phyloP scores from a whole-genome alignment of 768 basidiomycete genomes.

The Xanthoconium stramineum region DNA sequence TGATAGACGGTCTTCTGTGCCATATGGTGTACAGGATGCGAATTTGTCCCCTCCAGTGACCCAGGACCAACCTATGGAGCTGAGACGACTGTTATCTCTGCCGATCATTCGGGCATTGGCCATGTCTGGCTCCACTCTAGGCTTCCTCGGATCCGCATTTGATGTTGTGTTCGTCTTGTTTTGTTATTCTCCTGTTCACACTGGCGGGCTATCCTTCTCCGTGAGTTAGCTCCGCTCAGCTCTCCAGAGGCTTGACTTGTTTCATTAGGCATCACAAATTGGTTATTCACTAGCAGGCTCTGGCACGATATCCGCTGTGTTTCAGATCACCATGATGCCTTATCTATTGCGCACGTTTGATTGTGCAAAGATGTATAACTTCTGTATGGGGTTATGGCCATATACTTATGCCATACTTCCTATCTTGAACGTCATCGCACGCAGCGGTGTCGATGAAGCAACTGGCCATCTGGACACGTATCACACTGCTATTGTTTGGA shows the following conservation, averaged over 20 bases:
- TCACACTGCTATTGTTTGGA: constrained; percentile 43
- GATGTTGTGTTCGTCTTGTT: constrained; percentile 68
- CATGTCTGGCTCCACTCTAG: constrained; percentile 49
- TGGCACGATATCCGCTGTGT: constrained; percentile 44
- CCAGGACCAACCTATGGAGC: constrained; percentile 26
- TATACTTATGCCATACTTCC: constrained; percentile 50
- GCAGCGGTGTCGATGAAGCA: constrained; percentile 30
- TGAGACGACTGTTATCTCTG: constrained; percentile 41
- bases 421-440: constrained; percentile 49
- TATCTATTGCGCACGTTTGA: constrained; percentile 50
- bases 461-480: constrained; percentile 26
- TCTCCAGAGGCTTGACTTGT: constrained; percentile 2
- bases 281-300: constrained; percentile 56
- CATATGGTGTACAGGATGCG: background rate
- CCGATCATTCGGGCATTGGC: constrained; percentile 54
- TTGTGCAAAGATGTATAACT: constrained; percentile 48
- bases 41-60: constrained; percentile 1
- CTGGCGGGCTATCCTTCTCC: constrained; percentile 58
- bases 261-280: constrained; percentile 50
- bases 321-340: constrained; percentile 56
- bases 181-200: constrained; percentile 56
- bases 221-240: constrained; percentile 35
- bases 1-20: constrained; percentile 21
- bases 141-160: constrained; percentile 55
- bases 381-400: constrained; percentile 56